Percentiles rank a stretch among this genome's conserved stretches.
phyloP scores from a whole-genome alignment of 148 eudicot genomes.

The Fallopia convolvulus region DNA sequence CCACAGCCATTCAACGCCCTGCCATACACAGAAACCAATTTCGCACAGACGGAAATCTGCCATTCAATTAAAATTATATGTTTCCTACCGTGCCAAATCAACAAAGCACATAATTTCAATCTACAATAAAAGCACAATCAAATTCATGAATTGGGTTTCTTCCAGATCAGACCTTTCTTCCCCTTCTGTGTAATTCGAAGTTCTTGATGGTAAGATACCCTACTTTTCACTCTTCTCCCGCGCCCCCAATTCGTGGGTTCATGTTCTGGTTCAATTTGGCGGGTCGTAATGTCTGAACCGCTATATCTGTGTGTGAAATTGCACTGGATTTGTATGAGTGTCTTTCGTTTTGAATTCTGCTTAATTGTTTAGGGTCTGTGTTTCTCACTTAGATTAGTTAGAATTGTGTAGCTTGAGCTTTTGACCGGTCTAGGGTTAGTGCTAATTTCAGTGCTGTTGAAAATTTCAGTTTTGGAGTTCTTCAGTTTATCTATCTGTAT shows the following conservation, averaged over 20 bases:
- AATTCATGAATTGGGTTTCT: slow-evolving; percentile 1
- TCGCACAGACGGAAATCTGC: not conserved
- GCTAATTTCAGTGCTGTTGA: not conserved
- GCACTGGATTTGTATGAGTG: too few relatives aligned
- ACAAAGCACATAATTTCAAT: not conserved
- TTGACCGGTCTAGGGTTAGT: not conserved
- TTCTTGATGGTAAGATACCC: not conserved
- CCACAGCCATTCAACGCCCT: slow-evolving; percentile 7
- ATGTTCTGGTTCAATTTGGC: not conserved
- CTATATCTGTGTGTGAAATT: too few relatives aligned
- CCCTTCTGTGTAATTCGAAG: not conserved
- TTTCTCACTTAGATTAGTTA: not conserved
- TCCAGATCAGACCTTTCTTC: not conserved
- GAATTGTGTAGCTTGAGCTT: not conserved
- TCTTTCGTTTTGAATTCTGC: not conserved
- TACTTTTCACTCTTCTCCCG: not conserved
- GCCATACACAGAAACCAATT: slow-evolving; percentile 11
- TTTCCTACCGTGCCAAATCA: slow-evolving; percentile 1
- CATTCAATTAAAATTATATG: slow-evolving; percentile 1
- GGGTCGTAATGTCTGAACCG: not conserved
- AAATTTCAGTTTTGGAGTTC: not conserved
- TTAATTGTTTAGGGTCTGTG: not conserved
- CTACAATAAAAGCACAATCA: not conserved
- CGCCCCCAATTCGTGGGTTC: not conserved
- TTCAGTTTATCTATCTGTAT: too few relatives aligned